Evolutionary conservation across 371 early-diverging fungal species (phyloP).

Genomic region (Cokeromyces recurvatus): DNA sequence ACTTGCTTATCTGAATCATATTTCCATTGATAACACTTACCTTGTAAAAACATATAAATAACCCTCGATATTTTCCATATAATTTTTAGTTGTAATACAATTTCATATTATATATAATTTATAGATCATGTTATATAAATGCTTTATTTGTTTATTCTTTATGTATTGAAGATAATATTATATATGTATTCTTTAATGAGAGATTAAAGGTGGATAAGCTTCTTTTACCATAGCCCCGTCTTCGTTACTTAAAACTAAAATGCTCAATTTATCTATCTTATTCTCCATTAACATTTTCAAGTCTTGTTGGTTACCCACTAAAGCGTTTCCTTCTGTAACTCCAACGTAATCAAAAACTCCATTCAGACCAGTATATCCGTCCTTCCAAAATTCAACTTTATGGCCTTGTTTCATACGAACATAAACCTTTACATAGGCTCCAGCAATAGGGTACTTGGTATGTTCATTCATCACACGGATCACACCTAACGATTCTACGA

Average conservation of each 20-base stretch:
- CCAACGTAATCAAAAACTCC: conserved; percentile 58
- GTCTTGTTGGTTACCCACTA: conserved; percentile 10
- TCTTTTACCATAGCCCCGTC: conserved; percentile 40
- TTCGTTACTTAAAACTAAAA: conserved; percentile 24
- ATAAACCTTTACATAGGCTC: conserved; percentile 60
- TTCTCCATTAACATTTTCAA: conserved; percentile 12
- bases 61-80: too few species aligned
- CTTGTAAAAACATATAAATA: too few species aligned
- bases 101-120: too few species aligned
- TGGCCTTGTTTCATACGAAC: conserved; percentile 31
- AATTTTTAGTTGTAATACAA: too few species aligned
- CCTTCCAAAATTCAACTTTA: conserved; percentile 50
- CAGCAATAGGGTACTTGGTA: conserved; percentile 37
- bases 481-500: conserved; percentile 43
- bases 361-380: conserved; percentile 58
- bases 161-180: too few species aligned
- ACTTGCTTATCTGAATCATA: too few species aligned
- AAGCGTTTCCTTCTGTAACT: conserved; percentile 41
- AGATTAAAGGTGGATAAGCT: conserved; percentile 30
- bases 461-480: conserved; percentile 40
- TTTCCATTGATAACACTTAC: too few species aligned
- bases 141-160: too few species aligned
- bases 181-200: too few species aligned
- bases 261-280: conserved; percentile 29
- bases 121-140: too few species aligned